Percentiles rank a stretch among this genome's conserved stretches.
Conservation (phyloP, 495 filamentous ascomycete species). For the Tuber borchii region DNA sequence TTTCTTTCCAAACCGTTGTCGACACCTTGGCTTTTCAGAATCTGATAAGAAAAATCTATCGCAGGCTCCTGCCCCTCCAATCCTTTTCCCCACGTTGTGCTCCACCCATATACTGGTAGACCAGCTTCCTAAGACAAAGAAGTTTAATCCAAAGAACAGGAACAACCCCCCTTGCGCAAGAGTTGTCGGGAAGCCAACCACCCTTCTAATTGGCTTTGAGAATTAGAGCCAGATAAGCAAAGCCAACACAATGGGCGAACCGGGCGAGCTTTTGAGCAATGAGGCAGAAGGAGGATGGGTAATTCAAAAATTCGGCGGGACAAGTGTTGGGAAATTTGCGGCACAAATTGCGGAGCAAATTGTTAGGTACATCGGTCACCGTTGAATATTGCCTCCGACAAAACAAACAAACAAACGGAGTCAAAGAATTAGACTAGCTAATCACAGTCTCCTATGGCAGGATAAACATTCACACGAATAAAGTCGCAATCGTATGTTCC, state of each 20-base stretch:
- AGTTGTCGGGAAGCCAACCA: neutral
- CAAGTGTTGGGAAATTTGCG: slow-evolving; percentile 71
- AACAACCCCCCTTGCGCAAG: neutral
- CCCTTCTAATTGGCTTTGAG: neutral
- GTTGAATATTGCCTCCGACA: slow-evolving; percentile 16
- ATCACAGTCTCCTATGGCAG: neutral
- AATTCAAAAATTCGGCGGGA: slow-evolving; percentile 83
- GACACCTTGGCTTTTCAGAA: neutral
- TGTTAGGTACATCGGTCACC: slow-evolving; percentile 50
- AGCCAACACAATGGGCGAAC: neutral
- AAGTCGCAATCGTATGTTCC: slow-evolving; percentile 87
- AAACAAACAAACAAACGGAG: slow-evolving; percentile 11
- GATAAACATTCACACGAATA: slow-evolving; percentile 42
- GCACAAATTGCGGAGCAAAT: slow-evolving; percentile 69
- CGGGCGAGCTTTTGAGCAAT: slow-evolving; percentile 5
- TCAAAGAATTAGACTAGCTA: neutral
- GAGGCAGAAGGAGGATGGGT: slow-evolving; percentile 52
- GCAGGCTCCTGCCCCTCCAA: neutral
- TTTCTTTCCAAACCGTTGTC: neutral
- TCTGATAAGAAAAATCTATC: neutral
- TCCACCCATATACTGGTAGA: no score
- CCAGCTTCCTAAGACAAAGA: no score
- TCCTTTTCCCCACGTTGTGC: neutral
- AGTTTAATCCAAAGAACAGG: neutral
- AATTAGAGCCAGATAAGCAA: neutral